Evolutionary conservation across 768 basidiomycete genomes (phyloP), one percentile per base, ranked within the genome.

Genomic region (Phlegmacium glaucopus): DNA sequence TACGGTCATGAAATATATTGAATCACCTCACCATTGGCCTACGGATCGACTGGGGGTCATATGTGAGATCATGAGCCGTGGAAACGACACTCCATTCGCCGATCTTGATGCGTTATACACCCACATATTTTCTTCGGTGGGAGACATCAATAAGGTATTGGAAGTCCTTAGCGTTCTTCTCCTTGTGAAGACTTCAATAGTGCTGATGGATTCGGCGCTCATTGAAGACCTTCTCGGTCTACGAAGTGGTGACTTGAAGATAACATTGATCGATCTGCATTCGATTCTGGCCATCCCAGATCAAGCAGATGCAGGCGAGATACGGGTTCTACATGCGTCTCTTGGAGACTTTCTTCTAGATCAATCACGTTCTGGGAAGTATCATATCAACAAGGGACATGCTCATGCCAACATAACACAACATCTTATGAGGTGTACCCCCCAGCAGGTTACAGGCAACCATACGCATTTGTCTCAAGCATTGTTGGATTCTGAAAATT

Each of bases 1-100:
- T 5, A 60, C 59, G 5, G 50, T 54, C 4, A 49, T 57, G 10
- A 53, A 50, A 17, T 60, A 54, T 27, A 49, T 59, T n/a, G 47
- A 52, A 22, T 51, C 46, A 4, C 46, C 37, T 6, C 48, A 50
- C 25, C 45, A 56, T 29, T 26, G 49, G 17, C 55, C 52, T 6
- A 49, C 46, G 15, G 52, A 56, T 22, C 50, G 54, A 28, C 26
- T 56, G 0, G 9, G 46, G n/a, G 40, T 47, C 22, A 37, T 59
- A 38, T 47, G 54, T 10, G 58, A 50, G 1, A 44, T 56, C 6
- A 29, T 40, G 9, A 38, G 45, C 9, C 25, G 42, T 13, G 28
- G 29, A 4, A 9, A 44, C 7, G 52, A 56, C 17, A 32, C 45
- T 25, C 54, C 52, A 8, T 59, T 53, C 32, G 50, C 52, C 13